Conservation (phyloP, 331 rosid species). For the Quercus phellos region DNA sequence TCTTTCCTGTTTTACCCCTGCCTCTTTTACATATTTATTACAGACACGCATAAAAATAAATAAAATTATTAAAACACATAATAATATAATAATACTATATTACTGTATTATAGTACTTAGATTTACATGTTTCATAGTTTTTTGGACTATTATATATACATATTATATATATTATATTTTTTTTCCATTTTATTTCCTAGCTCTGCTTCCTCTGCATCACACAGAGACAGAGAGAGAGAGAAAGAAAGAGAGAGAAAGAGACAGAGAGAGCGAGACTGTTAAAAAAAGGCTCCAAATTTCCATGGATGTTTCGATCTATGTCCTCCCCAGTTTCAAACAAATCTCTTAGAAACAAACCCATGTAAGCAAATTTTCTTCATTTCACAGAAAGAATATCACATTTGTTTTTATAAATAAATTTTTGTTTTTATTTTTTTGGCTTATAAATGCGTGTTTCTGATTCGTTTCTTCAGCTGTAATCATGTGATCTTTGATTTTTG, state of each 20-base stretch:
- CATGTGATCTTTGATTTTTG: conserved; percentile 25
- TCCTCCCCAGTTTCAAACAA: conserved; percentile 34
- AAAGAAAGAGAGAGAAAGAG: conserved; percentile 9
- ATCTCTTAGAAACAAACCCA: conserved; percentile 44
- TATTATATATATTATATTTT: neutral
- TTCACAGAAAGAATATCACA: neutral
- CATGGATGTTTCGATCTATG: conserved; percentile 57
- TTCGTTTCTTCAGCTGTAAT: conserved; percentile 23
- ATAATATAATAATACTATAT: neutral
- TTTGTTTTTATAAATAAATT: neutral
- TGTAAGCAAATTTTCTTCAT: conserved; percentile 45
- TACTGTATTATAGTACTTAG: too few species aligned
- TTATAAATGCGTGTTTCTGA: neutral
- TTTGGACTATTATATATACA: neutral
- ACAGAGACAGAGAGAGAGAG: conserved; percentile 11
- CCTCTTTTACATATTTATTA: neutral
- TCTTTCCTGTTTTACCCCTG: conserved; percentile 43
- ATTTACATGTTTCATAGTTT: too few species aligned
- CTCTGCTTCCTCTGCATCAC: conserved; percentile 29
- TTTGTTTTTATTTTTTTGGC: neutral
- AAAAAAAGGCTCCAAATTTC: conserved; percentile 36
- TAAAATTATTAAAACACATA: neutral
- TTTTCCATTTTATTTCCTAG: conserved; percentile 19
- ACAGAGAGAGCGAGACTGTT: conserved; percentile 11
- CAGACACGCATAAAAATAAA: neutral